Evolutionary conservation across 2,329 filamentous ascomycete species (phyloP).

Genomic region (Chaetoscypha palmicola): DNA sequence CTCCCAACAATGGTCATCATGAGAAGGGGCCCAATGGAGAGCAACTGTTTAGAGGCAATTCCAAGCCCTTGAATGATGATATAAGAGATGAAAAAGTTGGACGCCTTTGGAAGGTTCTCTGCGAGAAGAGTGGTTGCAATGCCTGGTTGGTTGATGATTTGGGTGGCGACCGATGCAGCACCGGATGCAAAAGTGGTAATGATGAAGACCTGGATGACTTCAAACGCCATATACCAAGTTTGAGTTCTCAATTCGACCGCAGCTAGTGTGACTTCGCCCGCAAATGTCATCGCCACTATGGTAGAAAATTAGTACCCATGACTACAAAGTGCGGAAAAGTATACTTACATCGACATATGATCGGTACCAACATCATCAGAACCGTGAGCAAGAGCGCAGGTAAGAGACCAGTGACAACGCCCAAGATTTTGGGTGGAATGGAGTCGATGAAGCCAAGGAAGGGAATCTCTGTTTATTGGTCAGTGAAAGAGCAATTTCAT

Average conservation of each 20-base stretch:
- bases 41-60: slow-evolving; percentile 64
- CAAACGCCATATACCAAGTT: slow-evolving; percentile 84
- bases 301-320: slow-evolving; percentile 11
- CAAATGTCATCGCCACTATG: slow-evolving; percentile 68
- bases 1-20: slow-evolving; percentile 68
- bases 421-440: slow-evolving; percentile 62
- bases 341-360: slow-evolving; percentile 64
- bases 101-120: slow-evolving; percentile 68
- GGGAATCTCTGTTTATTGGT: slow-evolving; percentile 36
- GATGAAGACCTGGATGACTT: slow-evolving; percentile 86
- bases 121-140: slow-evolving; percentile 60
- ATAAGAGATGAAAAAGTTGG: slow-evolving; percentile 93
- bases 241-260: slow-evolving; percentile 81
- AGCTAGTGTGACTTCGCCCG: slow-evolving; percentile 71
- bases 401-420: slow-evolving; percentile 76
- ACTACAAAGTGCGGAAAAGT: not conserved
- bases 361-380: slow-evolving; percentile 78
- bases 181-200: slow-evolving; percentile 78
- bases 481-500: slow-evolving; percentile 2
- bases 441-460: slow-evolving; percentile 69
- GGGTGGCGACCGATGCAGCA: slow-evolving; percentile 60
- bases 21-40: slow-evolving; percentile 67
- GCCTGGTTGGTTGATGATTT: slow-evolving; percentile 57
- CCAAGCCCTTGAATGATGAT: slow-evolving; percentile 86
- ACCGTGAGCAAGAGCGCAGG: slow-evolving; percentile 72